These are phyloP conservation scores for Ensete ventricosum DNA, from an alignment of 176 grass and related monocot species.

Conservation along the genomic window DNA sequence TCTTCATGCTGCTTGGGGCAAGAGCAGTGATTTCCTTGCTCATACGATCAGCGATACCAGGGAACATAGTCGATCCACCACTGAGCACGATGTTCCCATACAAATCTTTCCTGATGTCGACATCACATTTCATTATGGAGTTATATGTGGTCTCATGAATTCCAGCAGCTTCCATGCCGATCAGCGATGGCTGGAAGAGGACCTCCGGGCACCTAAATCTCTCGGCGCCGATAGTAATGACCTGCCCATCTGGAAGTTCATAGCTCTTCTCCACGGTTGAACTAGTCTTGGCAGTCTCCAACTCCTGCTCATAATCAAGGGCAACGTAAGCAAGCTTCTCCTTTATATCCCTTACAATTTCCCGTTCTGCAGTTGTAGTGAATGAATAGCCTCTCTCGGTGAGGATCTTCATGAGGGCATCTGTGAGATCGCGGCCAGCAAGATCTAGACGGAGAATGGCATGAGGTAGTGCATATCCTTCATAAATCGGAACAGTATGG, in stretches of 20 bases:
- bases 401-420: conserved; percentile 16
- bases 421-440: conserved; percentile 4
- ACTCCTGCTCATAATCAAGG: conserved; percentile 7
- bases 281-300: conserved; percentile 15
- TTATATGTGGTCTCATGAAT: conserved; percentile 10
- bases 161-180: conserved; percentile 11
- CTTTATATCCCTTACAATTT: conserved; percentile 10
- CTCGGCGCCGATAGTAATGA: conserved; percentile 4
- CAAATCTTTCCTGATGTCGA: conserved; percentile 13
- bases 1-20: conserved; percentile 8
- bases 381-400: conserved; percentile 9
- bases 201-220: conserved; percentile 17
- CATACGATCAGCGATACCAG: conserved; percentile 12
- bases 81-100: conserved; percentile 9
- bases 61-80: conserved; percentile 6
- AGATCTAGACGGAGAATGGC: conserved; percentile 14
- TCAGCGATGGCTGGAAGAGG: conserved; percentile 8
- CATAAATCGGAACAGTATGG: conserved; percentile 14
- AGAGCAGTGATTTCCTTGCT: conserved; percentile 15
- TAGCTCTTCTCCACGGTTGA: conserved; percentile 8
- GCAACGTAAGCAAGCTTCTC: conserved; percentile 14
- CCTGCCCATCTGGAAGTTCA: conserved; percentile 3
- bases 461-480: conserved; percentile 17
- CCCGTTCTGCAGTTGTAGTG: conserved; percentile 12
- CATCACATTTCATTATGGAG: conserved; percentile 10